Base-by-base conservation (phyloP, 2,329 filamentous ascomycete species). In the Orbilia quercus region DNA sequence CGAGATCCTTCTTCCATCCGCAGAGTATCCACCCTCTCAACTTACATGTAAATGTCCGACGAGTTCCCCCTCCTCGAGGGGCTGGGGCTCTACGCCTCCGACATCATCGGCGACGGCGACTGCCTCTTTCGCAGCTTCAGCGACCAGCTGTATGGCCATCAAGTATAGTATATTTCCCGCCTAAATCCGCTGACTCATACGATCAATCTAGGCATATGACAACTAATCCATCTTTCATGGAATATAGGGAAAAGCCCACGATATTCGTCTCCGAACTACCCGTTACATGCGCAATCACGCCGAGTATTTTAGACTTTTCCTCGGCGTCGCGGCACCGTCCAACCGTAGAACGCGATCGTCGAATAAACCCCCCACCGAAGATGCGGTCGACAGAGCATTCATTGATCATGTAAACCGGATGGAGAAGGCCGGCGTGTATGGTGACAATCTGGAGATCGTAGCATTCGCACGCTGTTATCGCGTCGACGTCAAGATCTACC, bases 401-500 rank as follows among this genome's bases (percentile, higher is more conserved):
- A 81, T 84, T 58, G 82, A 83, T 34, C 86, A 88, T 79, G 82
- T 90, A 11, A 80, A 83, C 73, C 82, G 83, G 64, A 89, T 90
- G 84, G 84, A 85, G 28, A 84, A 84, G 77, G 82, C 84, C 28
- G 86, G 86, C 57, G 85, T 85, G 40, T 90, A 85, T 80, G 89
- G 87, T 23, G 88, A 89, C 78, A 88, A 90, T 69, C 84, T 89
- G 81, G 88, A 90, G 80, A 85, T 91, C 47, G 84, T 84, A 31
- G 89, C 89, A 4, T 90, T 90, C 79, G 85, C 86, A 25, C 84
- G 85, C 64, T 85, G 84, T 20, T 89, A 84, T 78, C 82, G 85
- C 55, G 84, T 85, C 58, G 85, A 90, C 78, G 86, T 91, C 62
- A 84, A 85, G 76, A 85, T 90, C 64, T 89, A 87, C 80, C 81